phyloP scores from a whole-genome alignment of 306 rosid genomes.

The Medicago ruthenica region DNA sequence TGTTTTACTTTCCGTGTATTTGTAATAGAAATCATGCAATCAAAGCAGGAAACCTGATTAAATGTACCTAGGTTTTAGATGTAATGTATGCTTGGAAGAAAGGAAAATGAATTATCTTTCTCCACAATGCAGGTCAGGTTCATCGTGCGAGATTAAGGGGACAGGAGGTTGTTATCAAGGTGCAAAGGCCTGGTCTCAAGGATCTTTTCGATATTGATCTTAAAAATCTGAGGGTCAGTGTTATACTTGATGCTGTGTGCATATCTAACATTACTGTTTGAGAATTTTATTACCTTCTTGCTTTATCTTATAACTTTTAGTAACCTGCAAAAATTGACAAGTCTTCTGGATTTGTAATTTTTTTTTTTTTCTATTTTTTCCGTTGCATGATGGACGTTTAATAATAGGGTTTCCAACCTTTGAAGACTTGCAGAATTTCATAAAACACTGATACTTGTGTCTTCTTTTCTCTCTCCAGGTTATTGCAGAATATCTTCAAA shows the following conservation, averaged over 20 bases:
- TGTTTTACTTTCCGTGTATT: conserved; percentile 36
- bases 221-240: conserved; percentile 95
- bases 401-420: conserved; percentile 19
- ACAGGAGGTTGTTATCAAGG: conserved; percentile 87
- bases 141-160: conserved; percentile 94
- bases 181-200: conserved; percentile 99
- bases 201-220: conserved; percentile 96
- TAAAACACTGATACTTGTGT: conserved; percentile 28
- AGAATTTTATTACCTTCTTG: conserved; percentile 8
- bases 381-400: conserved; percentile 20
- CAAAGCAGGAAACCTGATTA: conserved; percentile 22
- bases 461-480: conserved; percentile 63
- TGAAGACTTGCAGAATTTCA: conserved; percentile 23
- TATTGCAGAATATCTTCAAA: conserved; percentile 96
- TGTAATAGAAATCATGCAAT: conserved; percentile 29
- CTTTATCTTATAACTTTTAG: conserved; percentile 21
- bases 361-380: conserved; percentile 5
- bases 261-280: conserved; percentile 24
- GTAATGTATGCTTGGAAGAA: conserved; percentile 37
- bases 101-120: conserved; percentile 31
- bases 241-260: conserved; percentile 35
- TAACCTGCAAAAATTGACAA: conserved; percentile 31
- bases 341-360: conserved; percentile 14
- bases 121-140: conserved; percentile 85
- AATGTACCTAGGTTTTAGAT: conserved; percentile 23